These are phyloP conservation scores for Pseudocercospora eumusae DNA, from an alignment of 2,329 filamentous ascomycete genomes.

Conservation along the genomic window DNA sequence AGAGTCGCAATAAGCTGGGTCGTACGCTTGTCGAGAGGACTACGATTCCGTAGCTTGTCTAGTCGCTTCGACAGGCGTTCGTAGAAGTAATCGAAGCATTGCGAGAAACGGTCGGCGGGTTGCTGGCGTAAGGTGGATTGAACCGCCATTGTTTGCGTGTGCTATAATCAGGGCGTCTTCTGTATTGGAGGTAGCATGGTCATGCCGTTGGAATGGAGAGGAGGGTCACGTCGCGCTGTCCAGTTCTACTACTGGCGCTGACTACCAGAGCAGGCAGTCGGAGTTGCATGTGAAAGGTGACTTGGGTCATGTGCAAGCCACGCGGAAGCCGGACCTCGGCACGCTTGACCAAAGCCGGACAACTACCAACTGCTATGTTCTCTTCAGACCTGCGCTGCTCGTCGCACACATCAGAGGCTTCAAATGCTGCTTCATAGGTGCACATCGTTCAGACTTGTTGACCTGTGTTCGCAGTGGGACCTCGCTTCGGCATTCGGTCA, in stretches of 20 bases:
- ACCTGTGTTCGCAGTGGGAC: neutral
- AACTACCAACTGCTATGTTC: no score
- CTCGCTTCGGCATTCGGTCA: neutral
- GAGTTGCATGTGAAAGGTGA: conserved; percentile 8
- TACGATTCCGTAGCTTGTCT: conserved; percentile 51
- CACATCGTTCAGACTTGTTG: neutral
- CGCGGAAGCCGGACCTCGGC: conserved; percentile 4
- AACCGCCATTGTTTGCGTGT: conserved; percentile 65
- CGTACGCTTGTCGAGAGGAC: conserved; percentile 65
- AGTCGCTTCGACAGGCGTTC: conserved; percentile 52
- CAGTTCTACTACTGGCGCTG: neutral
- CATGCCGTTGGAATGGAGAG: neutral
- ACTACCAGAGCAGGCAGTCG: neutral
- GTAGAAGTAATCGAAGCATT: conserved; percentile 40
- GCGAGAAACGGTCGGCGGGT: conserved; percentile 37
- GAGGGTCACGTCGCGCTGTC: neutral
- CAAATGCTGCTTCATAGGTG: neutral
- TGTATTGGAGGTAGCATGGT: neutral
- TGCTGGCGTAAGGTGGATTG: conserved; percentile 72
- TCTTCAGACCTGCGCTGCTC: neutral
- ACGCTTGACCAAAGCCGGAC: conserved; percentile 7
- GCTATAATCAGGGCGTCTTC: neutral
- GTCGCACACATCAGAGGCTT: neutral
- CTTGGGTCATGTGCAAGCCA: conserved; percentile 2
- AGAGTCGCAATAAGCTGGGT: conserved; percentile 75